Base-by-base conservation (phyloP, 306 rosid genomes). In the Vigna reflexopilosa region DNA sequence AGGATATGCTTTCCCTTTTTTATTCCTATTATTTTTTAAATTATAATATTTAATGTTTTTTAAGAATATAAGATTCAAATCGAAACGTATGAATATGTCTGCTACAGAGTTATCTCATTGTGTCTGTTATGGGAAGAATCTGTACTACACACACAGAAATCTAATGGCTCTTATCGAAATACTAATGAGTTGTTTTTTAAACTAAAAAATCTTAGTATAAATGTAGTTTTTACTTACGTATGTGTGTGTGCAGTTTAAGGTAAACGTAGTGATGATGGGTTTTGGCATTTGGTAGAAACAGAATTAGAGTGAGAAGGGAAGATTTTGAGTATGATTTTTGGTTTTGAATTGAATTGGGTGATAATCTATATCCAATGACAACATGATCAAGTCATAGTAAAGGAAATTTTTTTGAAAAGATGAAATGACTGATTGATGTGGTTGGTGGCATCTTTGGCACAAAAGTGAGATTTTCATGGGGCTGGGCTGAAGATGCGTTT, bases 401-500 rank as follows among this genome's bases (percentile, higher is more conserved):
- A 45, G 50, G 15, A 1, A 45, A 45, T 3, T 9, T 0, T 2
- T 45, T 45, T 45, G 15, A 45, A 45, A 45, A 45, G 15, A 56
- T 55, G 80, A 61, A 47, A 65, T 32, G 88, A 84, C 77, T 59
- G 84, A 79, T 67, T 78, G 87, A 86, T 71, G 79, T 22, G 70
- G 51, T 49, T 51, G 26, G 64, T 51, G 68, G 81, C 30, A 63
- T 75, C 83, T 73, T 79, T 65, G 67, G 79, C 79, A 62, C 62
- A 62, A 58, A 42, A 73, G 78, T 64, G 56, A 80, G 76, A 71
- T 75, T 73, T 63, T 68, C 56, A 17, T 61, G 44, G 14, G 30
- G 68, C 49, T 42, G 14, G 28, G 63, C 49, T 57, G 56, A 67
- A 86, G 80, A 86, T 86, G 76, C 83, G 42, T 79, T 76, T 80